phyloP scores from a whole-genome alignment of 1,284 basidiomycete species.

The Rhodotorula sp. region DNA sequence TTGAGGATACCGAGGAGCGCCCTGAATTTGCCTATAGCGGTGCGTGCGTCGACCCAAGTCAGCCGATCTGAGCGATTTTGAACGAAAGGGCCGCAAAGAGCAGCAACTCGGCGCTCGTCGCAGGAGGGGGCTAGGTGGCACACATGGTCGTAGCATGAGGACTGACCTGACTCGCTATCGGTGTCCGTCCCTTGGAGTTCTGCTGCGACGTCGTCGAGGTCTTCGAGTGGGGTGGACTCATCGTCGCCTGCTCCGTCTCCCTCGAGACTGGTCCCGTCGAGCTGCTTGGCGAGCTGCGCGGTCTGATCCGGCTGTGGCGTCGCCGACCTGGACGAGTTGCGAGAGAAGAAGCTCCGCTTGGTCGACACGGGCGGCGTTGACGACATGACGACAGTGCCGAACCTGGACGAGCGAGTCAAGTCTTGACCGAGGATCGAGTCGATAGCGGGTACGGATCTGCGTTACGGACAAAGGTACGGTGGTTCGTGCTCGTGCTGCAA shows the following conservation, averaged over 20 bases:
- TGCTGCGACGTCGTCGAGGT: not conserved
- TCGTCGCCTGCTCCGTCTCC: not conserved
- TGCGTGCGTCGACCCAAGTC: not conserved
- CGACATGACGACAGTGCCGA: not conserved
- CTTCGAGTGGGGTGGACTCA: not conserved
- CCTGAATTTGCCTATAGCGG: slow-evolving; percentile 26
- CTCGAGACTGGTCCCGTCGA: not conserved
- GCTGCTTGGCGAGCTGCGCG: slow-evolving; percentile 7
- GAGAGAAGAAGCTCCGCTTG: not conserved
- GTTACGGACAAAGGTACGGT: no score
- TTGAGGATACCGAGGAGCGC: slow-evolving; percentile 29
- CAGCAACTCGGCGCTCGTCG: not conserved
- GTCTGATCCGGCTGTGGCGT: slow-evolving; percentile 3
- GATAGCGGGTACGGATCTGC: no score
- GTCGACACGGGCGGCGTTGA: not conserved
- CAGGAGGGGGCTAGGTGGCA: no score
- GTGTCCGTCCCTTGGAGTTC: slow-evolving; percentile 6
- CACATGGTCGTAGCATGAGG: no score
- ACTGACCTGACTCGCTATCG: slow-evolving; percentile 14
- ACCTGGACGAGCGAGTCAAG: no score
- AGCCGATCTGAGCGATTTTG: not conserved
- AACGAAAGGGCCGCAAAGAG: not conserved
- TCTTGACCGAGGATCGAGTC: no score
- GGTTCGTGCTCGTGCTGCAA: no score
- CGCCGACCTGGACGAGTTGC: not conserved